phyloP scores from a whole-genome alignment of 139 green algal species.

The Chlamydomonas urium region DNA sequence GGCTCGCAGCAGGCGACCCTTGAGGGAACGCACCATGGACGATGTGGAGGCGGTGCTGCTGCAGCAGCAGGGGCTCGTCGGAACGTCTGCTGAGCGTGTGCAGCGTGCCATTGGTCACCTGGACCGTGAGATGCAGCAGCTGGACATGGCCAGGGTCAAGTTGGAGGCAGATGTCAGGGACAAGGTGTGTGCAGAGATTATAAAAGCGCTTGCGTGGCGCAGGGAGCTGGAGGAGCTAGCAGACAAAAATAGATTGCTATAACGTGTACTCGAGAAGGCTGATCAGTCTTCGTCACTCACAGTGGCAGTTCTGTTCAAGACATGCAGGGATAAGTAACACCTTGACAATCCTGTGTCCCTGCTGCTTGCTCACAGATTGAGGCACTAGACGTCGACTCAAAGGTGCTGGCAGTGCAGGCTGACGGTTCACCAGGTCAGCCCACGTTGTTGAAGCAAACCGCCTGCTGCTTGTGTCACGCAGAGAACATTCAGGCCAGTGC shows the following conservation, averaged over 20 bases:
- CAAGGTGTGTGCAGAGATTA: constrained; percentile 30
- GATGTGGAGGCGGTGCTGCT: constrained; percentile 34
- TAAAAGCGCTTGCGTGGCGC: neutral
- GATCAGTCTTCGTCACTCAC: neutral
- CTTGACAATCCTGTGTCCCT: neutral
- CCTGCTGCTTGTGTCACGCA: too few relatives aligned
- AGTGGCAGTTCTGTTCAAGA: neutral
- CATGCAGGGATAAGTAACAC: neutral
- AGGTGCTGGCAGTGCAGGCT: constrained; percentile 25
- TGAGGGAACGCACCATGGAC: constrained; percentile 41
- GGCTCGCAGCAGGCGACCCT: neutral
- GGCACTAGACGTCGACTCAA: constrained; percentile 26
- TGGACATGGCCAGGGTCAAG: constrained; percentile 26
- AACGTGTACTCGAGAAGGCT: neutral
- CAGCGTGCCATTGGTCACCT: constrained; percentile 28
- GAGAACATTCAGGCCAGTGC: too few relatives aligned
- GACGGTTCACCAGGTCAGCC: too few relatives aligned
- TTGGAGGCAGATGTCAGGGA: constrained; percentile 38
- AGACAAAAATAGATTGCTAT: neutral
- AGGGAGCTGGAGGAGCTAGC: neutral
- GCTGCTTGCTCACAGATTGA: neutral
- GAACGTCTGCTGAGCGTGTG: constrained; percentile 17
- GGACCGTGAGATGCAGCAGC: constrained; percentile 29
- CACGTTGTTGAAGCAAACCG: too few relatives aligned
- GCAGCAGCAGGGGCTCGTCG: constrained; percentile 35